Conservation (phyloP, 345 rosid genomes). For the Eucalyptus camaldulensis region DNA sequence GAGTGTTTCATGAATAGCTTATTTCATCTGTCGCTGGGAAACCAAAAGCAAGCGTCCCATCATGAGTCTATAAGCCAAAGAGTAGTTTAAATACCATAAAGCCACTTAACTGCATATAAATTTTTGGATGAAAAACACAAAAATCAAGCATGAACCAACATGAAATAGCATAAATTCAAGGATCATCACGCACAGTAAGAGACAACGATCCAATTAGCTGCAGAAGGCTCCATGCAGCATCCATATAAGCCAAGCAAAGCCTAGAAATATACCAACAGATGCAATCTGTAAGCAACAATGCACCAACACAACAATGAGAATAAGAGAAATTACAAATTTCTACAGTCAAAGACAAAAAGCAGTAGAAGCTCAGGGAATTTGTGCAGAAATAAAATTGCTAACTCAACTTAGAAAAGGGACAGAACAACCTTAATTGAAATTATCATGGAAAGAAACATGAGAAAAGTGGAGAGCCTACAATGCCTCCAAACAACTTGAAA, state of each 20-base stretch:
- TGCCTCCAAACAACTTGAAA: neutral
- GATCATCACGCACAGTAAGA: conserved; percentile 41
- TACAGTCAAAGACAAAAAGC: neutral
- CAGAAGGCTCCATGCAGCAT: conserved; percentile 56
- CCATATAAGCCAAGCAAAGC: conserved; percentile 54
- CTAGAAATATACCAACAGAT: conserved; percentile 13
- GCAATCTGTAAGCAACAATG: neutral
- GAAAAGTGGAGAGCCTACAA: neutral
- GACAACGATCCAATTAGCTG: conserved; percentile 33
- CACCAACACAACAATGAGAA: neutral
- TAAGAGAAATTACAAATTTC: neutral
- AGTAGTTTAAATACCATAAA: neutral
- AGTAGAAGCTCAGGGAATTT: neutral
- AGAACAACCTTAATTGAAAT: neutral
- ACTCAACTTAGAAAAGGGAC: neutral
- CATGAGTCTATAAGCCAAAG: neutral
- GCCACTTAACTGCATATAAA: neutral
- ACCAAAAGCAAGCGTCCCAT: neutral
- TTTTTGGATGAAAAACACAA: neutral
- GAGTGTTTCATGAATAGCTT: neutral
- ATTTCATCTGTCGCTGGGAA: neutral
- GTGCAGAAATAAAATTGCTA: neutral
- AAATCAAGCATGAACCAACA: neutral
- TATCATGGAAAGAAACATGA: neutral
- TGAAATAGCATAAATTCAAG: neutral